Evolutionary conservation across 192 early-diverging fungal genomes (phyloP), one percentile per base, ranked within the genome.

Genomic region (Helicostylum pulchrum): DNA sequence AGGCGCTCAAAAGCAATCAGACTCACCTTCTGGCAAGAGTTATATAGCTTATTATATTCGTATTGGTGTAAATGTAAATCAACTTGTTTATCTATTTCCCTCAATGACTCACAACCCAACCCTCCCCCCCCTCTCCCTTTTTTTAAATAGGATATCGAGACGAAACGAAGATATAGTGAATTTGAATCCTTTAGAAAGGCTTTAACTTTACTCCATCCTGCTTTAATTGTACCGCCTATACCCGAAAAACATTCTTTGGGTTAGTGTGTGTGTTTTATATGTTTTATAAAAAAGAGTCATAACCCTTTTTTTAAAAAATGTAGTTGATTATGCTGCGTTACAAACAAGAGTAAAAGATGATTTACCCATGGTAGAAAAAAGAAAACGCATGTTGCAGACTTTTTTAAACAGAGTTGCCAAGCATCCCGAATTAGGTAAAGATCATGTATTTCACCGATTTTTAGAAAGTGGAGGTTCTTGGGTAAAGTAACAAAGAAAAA

Each of bases 211-310:
- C 80, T 94, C 56, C 92, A 97, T 71, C 95, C 94, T 6, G 92
- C 89, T 1, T 70, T 92, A 46, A 90, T 96, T 53, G 85, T 98
- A 9, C 94, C 95, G 6, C 96, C 97, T 20, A 96, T 99, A 66
- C 97, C 97, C 17, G 95, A 97, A 64, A 99, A 99, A 77, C 96
- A 99, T 79, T 88, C 92, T 19, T 71, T 99, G 55, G 80, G 88
- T 78, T 85, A 78, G 64, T 39, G 1, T 39, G 5, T 9, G 7
- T 7, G 7, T 36, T 36, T 36, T 36, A 36, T 5, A 7, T 5
- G 36, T 39, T 39, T 10, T 39, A 6, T 39, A 9, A 36, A n/a
- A 39, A 17, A 30, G 9, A 20, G 20, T 23, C 8, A 21, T 14
- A 26, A 53, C 51, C 12, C 19, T 70, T 42, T 8, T 32, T 11